phyloP scores from a whole-genome alignment of 2,329 filamentous ascomycete species.

The Aspergillus sp. region DNA sequence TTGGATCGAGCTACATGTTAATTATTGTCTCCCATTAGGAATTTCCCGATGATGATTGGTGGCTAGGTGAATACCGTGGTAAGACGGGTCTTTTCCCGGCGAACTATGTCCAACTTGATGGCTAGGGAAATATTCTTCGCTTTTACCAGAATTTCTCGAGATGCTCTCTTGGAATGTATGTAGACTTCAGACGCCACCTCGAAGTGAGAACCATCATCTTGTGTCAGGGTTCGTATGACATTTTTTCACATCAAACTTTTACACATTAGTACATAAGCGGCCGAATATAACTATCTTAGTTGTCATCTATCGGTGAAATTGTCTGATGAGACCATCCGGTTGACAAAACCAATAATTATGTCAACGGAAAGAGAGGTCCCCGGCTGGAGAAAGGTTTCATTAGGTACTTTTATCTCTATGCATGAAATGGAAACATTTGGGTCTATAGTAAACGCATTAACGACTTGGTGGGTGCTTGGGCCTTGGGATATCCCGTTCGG shows the following conservation, averaged over 20 bases:
- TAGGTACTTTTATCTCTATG: too few species aligned
- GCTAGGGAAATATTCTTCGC: not conserved
- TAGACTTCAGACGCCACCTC: not conserved
- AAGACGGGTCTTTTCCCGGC: constrained; percentile 75
- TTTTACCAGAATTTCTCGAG: not conserved
- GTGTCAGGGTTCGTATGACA: not conserved
- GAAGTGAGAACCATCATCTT: not conserved
- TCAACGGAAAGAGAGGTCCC: too few species aligned
- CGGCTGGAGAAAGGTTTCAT: too few species aligned
- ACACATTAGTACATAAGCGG: not conserved
- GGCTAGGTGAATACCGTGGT: constrained; percentile 84
- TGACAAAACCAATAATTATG: too few species aligned
- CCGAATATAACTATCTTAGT: not conserved
- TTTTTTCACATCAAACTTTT: not conserved
- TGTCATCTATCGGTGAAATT: too few species aligned
- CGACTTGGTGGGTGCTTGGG: too few species aligned
- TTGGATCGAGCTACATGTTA: not conserved
- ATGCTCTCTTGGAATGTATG: not conserved
- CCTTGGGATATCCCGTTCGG: too few species aligned
- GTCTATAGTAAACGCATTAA: too few species aligned
- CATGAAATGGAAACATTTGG: too few species aligned
- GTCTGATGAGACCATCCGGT: too few species aligned
- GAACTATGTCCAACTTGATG: constrained; percentile 46
- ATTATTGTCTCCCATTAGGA: constrained; percentile 58
- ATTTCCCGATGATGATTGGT: constrained; percentile 99